Evolutionary conservation across 1,284 basidiomycete species (phyloP), one percentile per base, ranked within the genome.

Genomic region (Hemileia vastatrix): DNA sequence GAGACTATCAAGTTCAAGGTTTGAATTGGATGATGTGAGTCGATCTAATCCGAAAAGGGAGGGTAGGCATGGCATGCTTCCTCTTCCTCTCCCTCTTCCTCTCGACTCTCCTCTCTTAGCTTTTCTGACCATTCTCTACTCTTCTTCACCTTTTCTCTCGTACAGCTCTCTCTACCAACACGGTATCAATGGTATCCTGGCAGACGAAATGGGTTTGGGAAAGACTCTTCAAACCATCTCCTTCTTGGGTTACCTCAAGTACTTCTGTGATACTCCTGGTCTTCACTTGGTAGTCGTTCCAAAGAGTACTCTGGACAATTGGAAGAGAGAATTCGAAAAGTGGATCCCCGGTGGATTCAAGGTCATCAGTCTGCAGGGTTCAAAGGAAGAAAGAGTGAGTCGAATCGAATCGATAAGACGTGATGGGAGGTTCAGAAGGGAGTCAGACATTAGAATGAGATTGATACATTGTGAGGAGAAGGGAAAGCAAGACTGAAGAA

Each of bases 191-290:
- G 64, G 65, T 51, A 63, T 61, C 3, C 73, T n/a, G n/a, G n/a
- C n/a, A 9, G 73, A 75, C 54, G 73, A 75, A 60, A 75, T 93
- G 90, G 94, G 94, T 78, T 84, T 98, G 33, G 93, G 94, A 44
- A 98, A 98, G 82, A 97, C 94, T 0, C 81, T 97, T 0, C 94
- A 98, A 79, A 97, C 93, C 0, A 95, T 98, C 70, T 88, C 93
- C 0, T 98, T 98, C 83, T 84, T 98, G 32, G 85, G 90, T 0
- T 97, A 95, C 76, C 85, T 98, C 66, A 89, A 87, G 72, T 87
- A 92, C 76, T 86, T 90, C 77, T 83, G 82, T 40, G 81, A 83
- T 67, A 86, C 83, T 59, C 69, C 77, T n/a, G 91, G 94, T 0
- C 91, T 90, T 9, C 93, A 97, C 76, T 83, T 98, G 24, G 84